Evolutionary conservation across 2,329 filamentous ascomycete genomes (phyloP), one percentile per base, ranked within the genome.

Genomic region (Penicillium aurantiogriseum): DNA sequence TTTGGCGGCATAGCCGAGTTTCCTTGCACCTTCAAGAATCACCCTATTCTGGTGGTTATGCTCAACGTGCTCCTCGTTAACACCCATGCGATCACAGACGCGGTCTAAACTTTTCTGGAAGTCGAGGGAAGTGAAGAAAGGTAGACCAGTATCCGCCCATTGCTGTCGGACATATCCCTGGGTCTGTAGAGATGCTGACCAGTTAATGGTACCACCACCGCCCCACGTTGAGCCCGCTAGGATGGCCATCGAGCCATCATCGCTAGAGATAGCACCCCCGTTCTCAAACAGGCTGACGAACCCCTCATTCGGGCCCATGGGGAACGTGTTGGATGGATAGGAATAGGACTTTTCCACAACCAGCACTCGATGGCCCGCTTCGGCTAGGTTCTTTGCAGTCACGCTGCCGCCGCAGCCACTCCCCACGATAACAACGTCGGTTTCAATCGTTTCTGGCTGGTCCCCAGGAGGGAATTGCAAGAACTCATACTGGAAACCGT

Each of bases 161-260:
- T 96, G 91, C 63, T 85, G 80, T 4, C 92, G 85, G 1, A 96
- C 90, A 62, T 82, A 89, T 27, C 84, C 85, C 69, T 93, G 90
- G 0, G 90, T 89, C 64, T 87, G 84, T 17, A 87, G 70, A 4
- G 81, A 82, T 6, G 85, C 84, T 25, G 80, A 89, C 92, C 92
- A 97, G 74, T 97, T 97, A 66, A 96, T 76, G 0, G 90, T 91
- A 6, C 92, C 92, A 54, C 92, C 92, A 42, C 92, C 92, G 31
- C 92, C 92, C 85, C 89, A 96, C 33, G 84, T 84, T 55, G 85
- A 83, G 2, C 90, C 92, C 0, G 88, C 84, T 3, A 90, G 71
- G 13, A 93, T 73, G 17, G 77, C 82, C 33, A 88, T 78, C 6
- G 83, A 81, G 11, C 78, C 77, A 67, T 89, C 83, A 59, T 88